Conservation (phyloP, 2,329 filamentous ascomycete species). For the Neopestalotiopsis rosae region DNA sequence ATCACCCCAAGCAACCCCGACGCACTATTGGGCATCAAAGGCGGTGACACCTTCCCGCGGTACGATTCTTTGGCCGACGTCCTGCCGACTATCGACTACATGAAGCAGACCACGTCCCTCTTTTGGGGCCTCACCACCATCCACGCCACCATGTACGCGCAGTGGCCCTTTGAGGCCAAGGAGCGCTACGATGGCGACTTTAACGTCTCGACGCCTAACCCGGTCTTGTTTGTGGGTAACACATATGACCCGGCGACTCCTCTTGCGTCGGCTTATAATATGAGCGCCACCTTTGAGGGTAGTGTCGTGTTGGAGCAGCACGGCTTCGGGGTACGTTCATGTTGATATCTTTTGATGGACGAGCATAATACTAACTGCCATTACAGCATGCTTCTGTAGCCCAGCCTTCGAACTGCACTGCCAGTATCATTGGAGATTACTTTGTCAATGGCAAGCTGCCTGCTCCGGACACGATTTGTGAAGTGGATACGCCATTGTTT, state of each 20-base stretch:
- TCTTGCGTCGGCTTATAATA: constrained; percentile 32
- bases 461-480: constrained; percentile 14
- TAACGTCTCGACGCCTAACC: constrained; percentile 30
- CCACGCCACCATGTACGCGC: constrained; percentile 30
- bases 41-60: constrained; percentile 23
- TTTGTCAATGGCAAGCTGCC: constrained; percentile 14
- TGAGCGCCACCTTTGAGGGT: constrained; percentile 32
- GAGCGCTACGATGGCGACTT: constrained; percentile 30
- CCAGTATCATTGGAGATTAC: background rate
- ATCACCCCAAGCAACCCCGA: background rate
- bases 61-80: constrained; percentile 13
- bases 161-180: constrained; percentile 33
- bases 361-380: background rate
- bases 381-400: background rate
- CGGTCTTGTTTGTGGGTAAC: constrained; percentile 36
- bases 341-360: background rate
- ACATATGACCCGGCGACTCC: constrained; percentile 37
- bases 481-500: constrained; percentile 12
- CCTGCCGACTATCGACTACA: constrained; percentile 17
- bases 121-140: constrained; percentile 25
- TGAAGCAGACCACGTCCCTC: constrained; percentile 23
- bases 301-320: constrained; percentile 35
- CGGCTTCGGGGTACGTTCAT: constrained; percentile 27
- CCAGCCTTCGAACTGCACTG: constrained; percentile 3
- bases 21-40: constrained; percentile 17